Evolutionary conservation across 305 asterid species (phyloP).

Genomic region (Plantago coronopus): DNA sequence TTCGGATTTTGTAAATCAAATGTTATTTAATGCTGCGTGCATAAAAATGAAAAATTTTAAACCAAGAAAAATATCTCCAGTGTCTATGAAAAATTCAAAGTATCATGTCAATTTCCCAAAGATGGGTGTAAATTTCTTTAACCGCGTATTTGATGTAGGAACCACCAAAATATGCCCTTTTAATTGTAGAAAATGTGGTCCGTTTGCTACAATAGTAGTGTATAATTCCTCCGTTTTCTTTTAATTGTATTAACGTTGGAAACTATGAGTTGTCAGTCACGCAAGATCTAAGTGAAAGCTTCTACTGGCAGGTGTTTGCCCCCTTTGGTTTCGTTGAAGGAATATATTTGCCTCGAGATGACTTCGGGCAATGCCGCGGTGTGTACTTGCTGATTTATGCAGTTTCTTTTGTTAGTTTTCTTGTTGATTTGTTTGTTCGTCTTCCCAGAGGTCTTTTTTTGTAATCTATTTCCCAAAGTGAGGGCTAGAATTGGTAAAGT

Average conservation of each 20-base stretch:
- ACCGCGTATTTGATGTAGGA: not conserved
- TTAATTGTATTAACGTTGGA: conserved; percentile 3
- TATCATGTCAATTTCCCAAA: no score
- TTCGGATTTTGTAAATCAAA: no score
- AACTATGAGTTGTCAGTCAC: conserved; percentile 4
- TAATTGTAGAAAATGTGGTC: not conserved
- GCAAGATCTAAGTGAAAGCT: conserved; percentile 25
- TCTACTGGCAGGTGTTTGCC: conserved; percentile 63
- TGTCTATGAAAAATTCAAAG: no score
- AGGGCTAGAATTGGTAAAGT: no score
- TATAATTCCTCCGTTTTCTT: conserved; percentile 7
- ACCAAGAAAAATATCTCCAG: no score
- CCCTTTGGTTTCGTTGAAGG: conserved; percentile 79
- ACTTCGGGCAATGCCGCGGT: conserved; percentile 75
- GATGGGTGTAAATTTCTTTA: conserved; percentile 4
- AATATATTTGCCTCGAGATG: conserved; percentile 61
- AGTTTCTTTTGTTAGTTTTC: conserved; percentile 9
- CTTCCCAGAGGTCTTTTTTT: no score
- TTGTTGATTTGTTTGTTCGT: conserved; percentile 1
- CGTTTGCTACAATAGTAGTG: not conserved
- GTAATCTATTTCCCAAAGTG: no score
- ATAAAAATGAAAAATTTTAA: no score
- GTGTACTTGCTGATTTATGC: conserved; percentile 30
- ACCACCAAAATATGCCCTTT: not conserved
- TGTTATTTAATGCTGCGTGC: no score